These are phyloP conservation scores for Otatea glauca DNA, from an alignment of 176 grass and related monocot species.

Conservation along the genomic window DNA sequence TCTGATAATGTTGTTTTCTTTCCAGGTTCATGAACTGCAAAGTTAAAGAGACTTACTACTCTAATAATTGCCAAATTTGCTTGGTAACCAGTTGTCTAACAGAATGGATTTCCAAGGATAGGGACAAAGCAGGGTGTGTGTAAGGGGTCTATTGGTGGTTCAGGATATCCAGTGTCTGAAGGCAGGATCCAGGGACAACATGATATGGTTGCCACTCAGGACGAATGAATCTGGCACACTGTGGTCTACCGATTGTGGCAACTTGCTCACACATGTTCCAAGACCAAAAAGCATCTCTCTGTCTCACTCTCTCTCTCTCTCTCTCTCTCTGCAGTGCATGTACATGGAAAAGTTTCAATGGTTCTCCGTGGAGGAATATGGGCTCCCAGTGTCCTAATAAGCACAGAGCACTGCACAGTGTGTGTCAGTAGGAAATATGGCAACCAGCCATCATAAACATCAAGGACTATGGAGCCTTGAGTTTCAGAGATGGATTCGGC, in stretches of 20 bases:
- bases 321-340: not conserved
- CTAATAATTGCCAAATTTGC: not conserved
- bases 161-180: not conserved
- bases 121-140: not conserved
- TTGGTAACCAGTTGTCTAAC: not conserved
- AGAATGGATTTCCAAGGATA: not conserved
- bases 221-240: not conserved
- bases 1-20: not conserved
- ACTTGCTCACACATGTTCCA: conserved; percentile 1
- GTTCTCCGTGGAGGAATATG: conserved; percentile 14
- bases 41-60: not conserved
- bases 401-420: conserved; percentile 9
- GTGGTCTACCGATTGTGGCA: conserved; percentile 9
- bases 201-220: not conserved
- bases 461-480: not conserved
- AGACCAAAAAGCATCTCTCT: conserved; percentile 13
- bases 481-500: not conserved
- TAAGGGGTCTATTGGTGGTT: not conserved
- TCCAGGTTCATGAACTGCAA: not conserved
- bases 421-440: not conserved
- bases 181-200: not conserved
- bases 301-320: not conserved
- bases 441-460: conserved; percentile 39
- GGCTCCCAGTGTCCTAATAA: not conserved
- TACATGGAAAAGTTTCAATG: not conserved